Evolutionary conservation across 768 basidiomycete species (phyloP).

Genomic region (Stropharia rugosoannulata): DNA sequence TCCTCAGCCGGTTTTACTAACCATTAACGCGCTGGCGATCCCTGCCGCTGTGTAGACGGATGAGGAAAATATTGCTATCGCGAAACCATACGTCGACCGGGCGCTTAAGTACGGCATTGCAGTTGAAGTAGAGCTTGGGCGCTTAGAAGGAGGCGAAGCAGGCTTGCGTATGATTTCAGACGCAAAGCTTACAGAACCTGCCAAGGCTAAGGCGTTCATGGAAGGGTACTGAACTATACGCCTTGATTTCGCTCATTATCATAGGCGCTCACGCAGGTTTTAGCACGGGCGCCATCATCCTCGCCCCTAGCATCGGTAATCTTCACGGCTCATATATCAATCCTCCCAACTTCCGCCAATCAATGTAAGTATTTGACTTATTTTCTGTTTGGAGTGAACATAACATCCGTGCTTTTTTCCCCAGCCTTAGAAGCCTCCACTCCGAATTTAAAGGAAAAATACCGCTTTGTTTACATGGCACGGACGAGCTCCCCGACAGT

Average conservation of each 20-base stretch:
- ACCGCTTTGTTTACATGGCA: slow-evolving; percentile 44
- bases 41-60: slow-evolving; percentile 32
- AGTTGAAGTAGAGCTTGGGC: slow-evolving; percentile 47
- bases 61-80: slow-evolving; percentile 45
- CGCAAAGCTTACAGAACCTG: slow-evolving; percentile 44
- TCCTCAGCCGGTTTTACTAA: neutral
- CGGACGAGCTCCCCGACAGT: slow-evolving; percentile 41
- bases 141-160: slow-evolving; percentile 49
- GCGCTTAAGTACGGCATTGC: slow-evolving; percentile 37
- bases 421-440: slow-evolving; percentile 36
- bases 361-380: slow-evolving; percentile 31
- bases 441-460: slow-evolving; percentile 32
- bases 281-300: slow-evolving; percentile 43
- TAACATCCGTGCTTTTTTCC: neutral
- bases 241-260: neutral
- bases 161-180: slow-evolving; percentile 45
- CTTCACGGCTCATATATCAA: slow-evolving; percentile 45
- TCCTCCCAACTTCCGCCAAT: slow-evolving; percentile 43
- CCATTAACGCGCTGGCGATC: neutral
- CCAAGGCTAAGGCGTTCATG: slow-evolving; percentile 42
- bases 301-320: slow-evolving; percentile 49
- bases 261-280: neutral
- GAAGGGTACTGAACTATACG: slow-evolving; percentile 25
- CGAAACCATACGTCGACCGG: slow-evolving; percentile 43
- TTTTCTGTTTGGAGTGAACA: neutral